Evolutionary conservation across 1,284 basidiomycete species (phyloP).

Genomic region (Puccinia horiana): DNA sequence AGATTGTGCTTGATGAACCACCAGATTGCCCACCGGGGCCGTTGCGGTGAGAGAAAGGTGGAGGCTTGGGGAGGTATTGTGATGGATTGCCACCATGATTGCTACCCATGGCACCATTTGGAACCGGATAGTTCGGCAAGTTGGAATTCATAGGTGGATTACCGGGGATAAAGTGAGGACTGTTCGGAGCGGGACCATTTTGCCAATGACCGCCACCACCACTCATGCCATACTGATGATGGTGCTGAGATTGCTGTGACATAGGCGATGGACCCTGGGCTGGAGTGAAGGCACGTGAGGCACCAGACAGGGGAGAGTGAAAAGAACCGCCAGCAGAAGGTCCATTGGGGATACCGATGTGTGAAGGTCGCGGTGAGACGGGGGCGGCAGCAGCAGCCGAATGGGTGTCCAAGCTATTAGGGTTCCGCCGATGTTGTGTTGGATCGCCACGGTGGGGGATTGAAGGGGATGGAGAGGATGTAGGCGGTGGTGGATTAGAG

Average conservation of each 20-base stretch:
- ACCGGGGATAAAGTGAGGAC: constrained; percentile 30
- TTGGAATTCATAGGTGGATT: constrained; percentile 36
- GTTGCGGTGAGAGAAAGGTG: constrained; percentile 42
- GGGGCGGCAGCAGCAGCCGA: constrained; percentile 4
- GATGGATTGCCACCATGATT: constrained; percentile 27
- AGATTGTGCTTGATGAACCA: constrained; percentile 18
- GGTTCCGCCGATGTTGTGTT: constrained; percentile 33
- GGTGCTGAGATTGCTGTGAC: constrained; percentile 31
- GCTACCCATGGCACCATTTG: constrained; percentile 20
- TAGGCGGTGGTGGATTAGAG: constrained; percentile 34
- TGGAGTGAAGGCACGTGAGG: constrained; percentile 47
- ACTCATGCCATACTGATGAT: constrained; percentile 26
- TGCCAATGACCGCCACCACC: constrained; percentile 31
- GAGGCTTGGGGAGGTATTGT: constrained; percentile 45
- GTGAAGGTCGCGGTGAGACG: constrained; percentile 34
- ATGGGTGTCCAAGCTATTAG: constrained; percentile 28
- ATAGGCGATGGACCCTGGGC: constrained; percentile 35
- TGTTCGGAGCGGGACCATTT: constrained; percentile 39
- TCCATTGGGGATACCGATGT: constrained; percentile 29
- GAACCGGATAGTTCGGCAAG: constrained; percentile 43
- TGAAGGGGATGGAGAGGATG: constrained; percentile 45
- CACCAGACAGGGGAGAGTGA: constrained; percentile 45
- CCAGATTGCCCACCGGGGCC: constrained; percentile 19
- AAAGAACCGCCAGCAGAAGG: constrained; percentile 19
- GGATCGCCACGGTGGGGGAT: constrained; percentile 42